These are phyloP conservation scores for Cenchrus americanus DNA, from an alignment of 176 grass and related monocot genomes.

Conservation along the genomic window DNA sequence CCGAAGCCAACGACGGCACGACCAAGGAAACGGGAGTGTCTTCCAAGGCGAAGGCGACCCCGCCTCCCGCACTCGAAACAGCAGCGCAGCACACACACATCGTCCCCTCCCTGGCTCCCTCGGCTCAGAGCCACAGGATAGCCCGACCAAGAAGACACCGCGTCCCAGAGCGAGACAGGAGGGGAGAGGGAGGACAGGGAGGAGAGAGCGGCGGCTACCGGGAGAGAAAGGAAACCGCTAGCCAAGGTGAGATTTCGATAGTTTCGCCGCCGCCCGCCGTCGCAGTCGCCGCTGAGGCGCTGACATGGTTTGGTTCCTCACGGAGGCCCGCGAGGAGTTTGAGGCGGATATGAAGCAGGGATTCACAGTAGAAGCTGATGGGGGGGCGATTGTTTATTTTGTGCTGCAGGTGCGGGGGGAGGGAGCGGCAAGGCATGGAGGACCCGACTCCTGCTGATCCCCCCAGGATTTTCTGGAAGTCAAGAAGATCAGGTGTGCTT, in stretches of 20 bases:
- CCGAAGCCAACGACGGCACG: slow-evolving; percentile 2
- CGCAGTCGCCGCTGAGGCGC: not conserved
- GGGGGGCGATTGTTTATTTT: not conserved
- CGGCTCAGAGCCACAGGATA: slow-evolving; percentile 53
- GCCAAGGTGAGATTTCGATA: slow-evolving; percentile 22
- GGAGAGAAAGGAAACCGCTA: not conserved
- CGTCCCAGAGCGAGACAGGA: too few species aligned
- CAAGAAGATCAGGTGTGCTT: slow-evolving; percentile 89
- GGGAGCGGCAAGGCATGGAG: slow-evolving; percentile 44
- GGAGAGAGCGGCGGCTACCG: not conserved
- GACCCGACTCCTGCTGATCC: slow-evolving; percentile 62
- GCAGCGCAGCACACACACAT: not conserved
- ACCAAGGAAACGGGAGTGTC: slow-evolving; percentile 43
- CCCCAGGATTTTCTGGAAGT: slow-evolving; percentile 87
- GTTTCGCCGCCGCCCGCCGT: not conserved
- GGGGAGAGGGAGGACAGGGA: too few species aligned
- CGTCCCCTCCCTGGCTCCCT: not conserved
- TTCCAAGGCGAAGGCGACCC: slow-evolving; percentile 42
- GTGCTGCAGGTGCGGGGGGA: slow-evolving; percentile 33
- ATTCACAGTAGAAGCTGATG: slow-evolving; percentile 7
- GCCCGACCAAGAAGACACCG: slow-evolving; percentile 14
- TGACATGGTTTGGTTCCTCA: not conserved
- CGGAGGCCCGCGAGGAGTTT: slow-evolving; percentile 1
- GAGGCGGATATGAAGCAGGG: too few species aligned
- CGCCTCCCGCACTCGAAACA: not conserved